Evolutionary conservation across 2,329 filamentous ascomycete species (phyloP), one percentile per base, ranked within the genome.

Genomic region (Trichoderma oligosporum): DNA sequence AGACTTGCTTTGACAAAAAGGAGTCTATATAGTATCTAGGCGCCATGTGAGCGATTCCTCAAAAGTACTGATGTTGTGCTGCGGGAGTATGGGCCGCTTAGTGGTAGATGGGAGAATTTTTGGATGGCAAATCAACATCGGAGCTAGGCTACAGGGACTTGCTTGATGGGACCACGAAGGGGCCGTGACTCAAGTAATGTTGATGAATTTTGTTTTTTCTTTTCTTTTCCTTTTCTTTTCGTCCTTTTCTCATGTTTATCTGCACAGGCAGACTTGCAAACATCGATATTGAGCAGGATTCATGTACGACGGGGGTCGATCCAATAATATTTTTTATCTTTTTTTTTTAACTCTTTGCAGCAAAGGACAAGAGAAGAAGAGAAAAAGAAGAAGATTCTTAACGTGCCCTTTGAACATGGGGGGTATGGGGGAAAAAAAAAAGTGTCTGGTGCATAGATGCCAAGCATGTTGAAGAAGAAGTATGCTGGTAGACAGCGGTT

Each of bases 271-370:
- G 48, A 47, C 31, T 39, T 53, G 56, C 56, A 58, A 53, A 46
- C 35, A 46, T 42, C 48, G 55, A 58, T 57, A 60, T 56, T 48
- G 41, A 49, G 52, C 39, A 61, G 45, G 56, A 58, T 51, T 59
- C 35, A 56, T 60, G 56, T 59, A 60, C 51, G 51, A 56, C 56
- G 44, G 39, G 51, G 54, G 25, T 58, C 53, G 59, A 60, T 55
- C 20, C 46, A 47, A 42, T 59, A 58, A 57, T 57, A 41, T 29
- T 47, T 29, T 22, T 24, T 46, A 58, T 49, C 41, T 58, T 49
- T 54, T 25, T 56, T 61, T 49, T 54, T 16, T 39, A 54, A 22
- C 42, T 36, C 11, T 42, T 44, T 4, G 25, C 7, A 4, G 5
- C 11, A 53, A 25, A 12, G 35, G 47, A 41, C 16, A 31, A n/a